Evolutionary conservation across 495 filamentous ascomycete genomes (phyloP).

Genomic region (Polyplosphaeria fusca): DNA sequence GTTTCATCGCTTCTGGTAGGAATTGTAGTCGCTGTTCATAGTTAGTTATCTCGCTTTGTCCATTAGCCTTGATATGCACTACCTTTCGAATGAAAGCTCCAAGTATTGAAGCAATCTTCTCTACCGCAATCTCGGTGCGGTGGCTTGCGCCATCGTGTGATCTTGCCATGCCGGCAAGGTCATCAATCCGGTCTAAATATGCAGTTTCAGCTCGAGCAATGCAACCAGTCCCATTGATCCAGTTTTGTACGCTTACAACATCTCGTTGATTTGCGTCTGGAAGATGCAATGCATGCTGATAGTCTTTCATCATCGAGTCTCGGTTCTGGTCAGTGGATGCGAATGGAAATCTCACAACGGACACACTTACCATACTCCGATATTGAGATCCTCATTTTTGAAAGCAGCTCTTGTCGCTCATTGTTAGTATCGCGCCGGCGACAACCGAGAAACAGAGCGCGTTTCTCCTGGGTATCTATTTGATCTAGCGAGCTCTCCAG

Average conservation of each 20-base stretch:
- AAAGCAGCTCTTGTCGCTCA: not conserved
- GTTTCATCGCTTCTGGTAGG: not conserved
- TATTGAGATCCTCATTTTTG: not conserved
- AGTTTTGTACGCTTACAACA: not conserved
- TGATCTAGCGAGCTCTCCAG: slow-evolving; percentile 1
- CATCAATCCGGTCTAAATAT: not conserved
- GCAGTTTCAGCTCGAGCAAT: not conserved
- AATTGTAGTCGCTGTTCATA: too few relatives aligned
- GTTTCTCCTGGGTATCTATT: not conserved
- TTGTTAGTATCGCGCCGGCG: not conserved
- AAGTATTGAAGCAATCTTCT: not conserved
- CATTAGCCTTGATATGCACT: too few relatives aligned
- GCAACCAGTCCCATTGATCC: not conserved
- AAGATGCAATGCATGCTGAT: not conserved
- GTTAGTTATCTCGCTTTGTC: too few relatives aligned
- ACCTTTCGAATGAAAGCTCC: not conserved
- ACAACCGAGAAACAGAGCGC: slow-evolving; percentile 3
- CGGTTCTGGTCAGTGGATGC: not conserved
- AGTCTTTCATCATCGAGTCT: not conserved
- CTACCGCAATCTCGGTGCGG: not conserved
- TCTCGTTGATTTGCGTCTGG: not conserved
- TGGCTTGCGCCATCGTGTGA: not conserved
- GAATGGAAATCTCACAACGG: not conserved
- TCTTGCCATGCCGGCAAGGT: not conserved
- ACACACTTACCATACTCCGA: not conserved